A percentile compares a stretch with the other conserved stretches of the same genome.
These are phyloP conservation scores for Alternaria solani DNA, from an alignment of 2,329 filamentous ascomycete species.

Conservation along the genomic window DNA sequence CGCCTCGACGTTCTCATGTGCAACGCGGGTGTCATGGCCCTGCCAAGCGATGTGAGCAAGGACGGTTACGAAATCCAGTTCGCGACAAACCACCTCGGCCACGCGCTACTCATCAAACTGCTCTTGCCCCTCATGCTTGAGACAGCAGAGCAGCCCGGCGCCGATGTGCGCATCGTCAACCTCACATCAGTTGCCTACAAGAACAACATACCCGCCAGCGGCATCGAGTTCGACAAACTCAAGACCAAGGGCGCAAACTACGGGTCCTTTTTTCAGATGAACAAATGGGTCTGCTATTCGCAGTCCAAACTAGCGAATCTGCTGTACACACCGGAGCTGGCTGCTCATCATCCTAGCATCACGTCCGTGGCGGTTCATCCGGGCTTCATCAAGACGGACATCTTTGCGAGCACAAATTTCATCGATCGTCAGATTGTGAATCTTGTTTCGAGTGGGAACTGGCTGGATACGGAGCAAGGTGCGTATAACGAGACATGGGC, in stretches of 20 bases:
- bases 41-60: constrained; percentile 48
- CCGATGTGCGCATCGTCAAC: constrained; percentile 58
- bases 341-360: constrained; percentile 55
- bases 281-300: constrained; percentile 55
- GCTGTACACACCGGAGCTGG: constrained; percentile 55
- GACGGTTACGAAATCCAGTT: constrained; percentile 62
- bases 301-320: constrained; percentile 61
- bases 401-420: constrained; percentile 45
- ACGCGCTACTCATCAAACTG: constrained; percentile 57
- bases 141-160: constrained; percentile 49
- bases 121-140: constrained; percentile 54
- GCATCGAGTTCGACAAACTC: constrained; percentile 43
- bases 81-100: constrained; percentile 61
- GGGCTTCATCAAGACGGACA: constrained; percentile 57
- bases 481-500: constrained; percentile 55
- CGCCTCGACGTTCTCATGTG: constrained; percentile 57
- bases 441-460: neutral
- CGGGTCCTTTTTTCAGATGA: constrained; percentile 36
- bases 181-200: constrained; percentile 46
- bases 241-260: constrained; percentile 26
- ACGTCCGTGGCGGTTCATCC: constrained; percentile 57
- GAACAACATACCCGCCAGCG: constrained; percentile 27
- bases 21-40: constrained; percentile 57
- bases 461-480: constrained; percentile 34
- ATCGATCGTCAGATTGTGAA: constrained; percentile 17